phyloP scores from a whole-genome alignment of 768 basidiomycete species.

The Melanogaster broomeanus region DNA sequence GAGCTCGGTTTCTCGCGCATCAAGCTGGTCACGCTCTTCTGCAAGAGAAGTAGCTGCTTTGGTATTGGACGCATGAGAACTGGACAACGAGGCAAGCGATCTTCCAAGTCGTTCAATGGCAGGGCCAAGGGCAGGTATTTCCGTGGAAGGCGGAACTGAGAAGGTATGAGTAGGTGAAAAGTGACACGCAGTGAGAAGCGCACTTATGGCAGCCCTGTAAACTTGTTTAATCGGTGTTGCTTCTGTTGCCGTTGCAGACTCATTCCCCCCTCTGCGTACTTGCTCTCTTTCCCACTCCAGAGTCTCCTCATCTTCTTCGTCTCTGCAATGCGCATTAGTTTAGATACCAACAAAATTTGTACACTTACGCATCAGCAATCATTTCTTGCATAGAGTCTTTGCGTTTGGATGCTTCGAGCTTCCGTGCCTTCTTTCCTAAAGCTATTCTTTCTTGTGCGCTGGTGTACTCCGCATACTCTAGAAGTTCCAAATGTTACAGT shows the following conservation, averaged over 20 bases:
- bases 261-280: slow-evolving; percentile 70
- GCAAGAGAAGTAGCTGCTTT: slow-evolving; percentile 55
- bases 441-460: slow-evolving; percentile 87
- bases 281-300: slow-evolving; percentile 87
- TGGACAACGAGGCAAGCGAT: slow-evolving; percentile 58
- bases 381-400: slow-evolving; percentile 75
- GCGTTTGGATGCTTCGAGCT: slow-evolving; percentile 64
- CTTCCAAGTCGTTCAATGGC: slow-evolving; percentile 63
- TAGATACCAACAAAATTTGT: not conserved
- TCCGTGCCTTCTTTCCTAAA: slow-evolving; percentile 78
- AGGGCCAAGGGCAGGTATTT: slow-evolving; percentile 64
- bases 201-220: slow-evolving; percentile 77
- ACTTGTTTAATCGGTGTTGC: slow-evolving; percentile 46
- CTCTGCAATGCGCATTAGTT: slow-evolving; percentile 39
- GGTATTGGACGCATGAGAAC: slow-evolving; percentile 68
- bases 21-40: slow-evolving; percentile 64
- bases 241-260: slow-evolving; percentile 38
- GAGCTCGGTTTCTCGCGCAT: slow-evolving; percentile 70
- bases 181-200: slow-evolving; percentile 16
- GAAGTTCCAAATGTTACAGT: slow-evolving; percentile 7
- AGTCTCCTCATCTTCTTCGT: slow-evolving; percentile 83
- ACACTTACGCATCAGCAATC: slow-evolving; percentile 77
- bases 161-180: slow-evolving; percentile 11
- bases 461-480: slow-evolving; percentile 87
- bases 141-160: slow-evolving; percentile 64